Percentiles rank a stretch among this genome's conserved stretches.
Conservation (phyloP, 176 grass and related monocot genomes). For the Pharus latifolius region DNA sequence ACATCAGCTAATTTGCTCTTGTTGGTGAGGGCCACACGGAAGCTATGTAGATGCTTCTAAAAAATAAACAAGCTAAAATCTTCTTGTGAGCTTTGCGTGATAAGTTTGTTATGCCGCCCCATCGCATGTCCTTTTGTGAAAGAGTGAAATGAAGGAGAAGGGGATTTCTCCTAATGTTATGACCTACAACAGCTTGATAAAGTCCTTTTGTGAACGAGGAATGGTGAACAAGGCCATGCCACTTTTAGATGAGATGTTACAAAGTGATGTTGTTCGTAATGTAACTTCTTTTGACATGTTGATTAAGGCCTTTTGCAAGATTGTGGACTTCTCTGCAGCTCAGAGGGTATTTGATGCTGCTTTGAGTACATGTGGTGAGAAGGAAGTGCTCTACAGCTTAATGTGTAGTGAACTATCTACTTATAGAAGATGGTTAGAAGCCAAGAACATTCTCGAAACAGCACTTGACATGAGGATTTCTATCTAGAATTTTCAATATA, state of each 20-base stretch:
- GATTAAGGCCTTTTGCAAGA: constrained; percentile 65
- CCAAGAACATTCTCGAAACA: constrained; percentile 55
- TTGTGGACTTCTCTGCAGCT: constrained; percentile 56
- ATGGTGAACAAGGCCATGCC: constrained; percentile 55
- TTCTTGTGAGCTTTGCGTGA: too few relatives aligned
- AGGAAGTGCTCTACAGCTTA: constrained; percentile 64
- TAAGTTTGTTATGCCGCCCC: too few relatives aligned
- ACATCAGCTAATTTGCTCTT: too few relatives aligned
- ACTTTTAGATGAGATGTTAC: constrained; percentile 84
- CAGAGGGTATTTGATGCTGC: constrained; percentile 62
- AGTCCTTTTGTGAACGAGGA: constrained; percentile 52
- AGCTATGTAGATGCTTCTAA: too few relatives aligned
- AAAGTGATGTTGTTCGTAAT: constrained; percentile 72
- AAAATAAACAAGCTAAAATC: too few relatives aligned
- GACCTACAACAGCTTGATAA: constrained; percentile 84
- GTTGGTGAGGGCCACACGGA: too few relatives aligned
- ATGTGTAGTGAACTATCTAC: constrained; percentile 60
- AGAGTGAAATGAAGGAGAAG: constrained; percentile 72
- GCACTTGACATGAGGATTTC: constrained; percentile 56
- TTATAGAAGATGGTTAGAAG: constrained; percentile 53
- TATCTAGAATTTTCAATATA: constrained; percentile 75
- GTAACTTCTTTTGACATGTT: constrained; percentile 71
- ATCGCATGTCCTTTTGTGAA: too few relatives aligned
- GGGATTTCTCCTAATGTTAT: constrained; percentile 52
- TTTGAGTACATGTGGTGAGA: constrained; percentile 72